Base-by-base conservation (phyloP, 768 basidiomycete genomes). In the Auriculariales sp. region DNA sequence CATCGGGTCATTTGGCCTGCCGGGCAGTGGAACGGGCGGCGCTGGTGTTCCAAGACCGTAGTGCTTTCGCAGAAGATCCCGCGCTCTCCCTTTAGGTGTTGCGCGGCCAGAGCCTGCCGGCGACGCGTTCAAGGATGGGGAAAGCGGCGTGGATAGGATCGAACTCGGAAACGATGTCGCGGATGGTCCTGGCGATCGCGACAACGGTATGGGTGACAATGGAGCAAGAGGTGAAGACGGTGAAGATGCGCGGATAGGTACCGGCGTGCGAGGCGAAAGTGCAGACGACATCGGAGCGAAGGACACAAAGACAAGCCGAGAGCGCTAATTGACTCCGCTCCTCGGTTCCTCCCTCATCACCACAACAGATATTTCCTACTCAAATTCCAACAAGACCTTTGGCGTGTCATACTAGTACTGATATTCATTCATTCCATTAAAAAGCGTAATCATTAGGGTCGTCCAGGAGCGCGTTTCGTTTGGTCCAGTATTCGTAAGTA, bases 41-140 rank as follows among this genome's bases (percentile, higher is more conserved):
- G 79, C 81, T n/a, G 39, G 39, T 22, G 85, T 66, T 15, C 80
- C 83, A 25, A 93, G 64, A 4, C 88, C 87, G 71, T 93, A 93
- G 59, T 93, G 89, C 55, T 86, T 88, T 57, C 90, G 71, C 47
- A 92, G 59, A 46, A 91, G 61, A 60, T 90, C 86, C 55, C 82
- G 71, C 11, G 88, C 88, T 14, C 80, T 70, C 17, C 73, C 68
- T 57, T 78, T 80, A 19, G 11, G 63, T 52, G 28, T 60, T 53
- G 28, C 60, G 57, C 22, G 64, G 61, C 34, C 39, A 7, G 64
- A 58, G 25, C 68, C 54, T n/a, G 57, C 47, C 33, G 53, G 57
- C 33, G 59, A 56, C 5, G 64, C 55, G 33, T 53, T 49, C 39
- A 35, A 50, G 29, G 55, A 58, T 32, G 57, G 56, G 47, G 49